These are phyloP conservation scores for Psophocarpus tetragonolobus DNA, from an alignment of 306 rosid genomes.

Conservation along the genomic window DNA sequence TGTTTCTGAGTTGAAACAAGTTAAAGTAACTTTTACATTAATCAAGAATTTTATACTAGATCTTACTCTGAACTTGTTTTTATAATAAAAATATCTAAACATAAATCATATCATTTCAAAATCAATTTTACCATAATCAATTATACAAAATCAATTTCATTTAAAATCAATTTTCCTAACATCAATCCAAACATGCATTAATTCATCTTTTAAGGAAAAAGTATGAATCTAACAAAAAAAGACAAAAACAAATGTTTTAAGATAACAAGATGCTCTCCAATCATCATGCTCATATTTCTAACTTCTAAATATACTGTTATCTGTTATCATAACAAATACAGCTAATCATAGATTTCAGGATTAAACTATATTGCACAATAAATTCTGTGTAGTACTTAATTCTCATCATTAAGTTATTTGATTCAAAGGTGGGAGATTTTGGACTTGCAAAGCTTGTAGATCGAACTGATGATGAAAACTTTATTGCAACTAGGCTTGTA, in stretches of 20 bases:
- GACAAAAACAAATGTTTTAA: neutral
- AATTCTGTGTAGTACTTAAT: slow-evolving; percentile 3
- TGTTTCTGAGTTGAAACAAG: too few relatives aligned
- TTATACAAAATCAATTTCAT: too few relatives aligned
- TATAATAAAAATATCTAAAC: too few relatives aligned
- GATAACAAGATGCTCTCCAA: neutral
- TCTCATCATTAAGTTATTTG: neutral
- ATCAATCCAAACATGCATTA: too few relatives aligned
- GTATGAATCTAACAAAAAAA: neutral
- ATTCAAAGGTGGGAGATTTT: slow-evolving; percentile 71
- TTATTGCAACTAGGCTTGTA: slow-evolving; percentile 63
- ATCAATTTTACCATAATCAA: too few relatives aligned
- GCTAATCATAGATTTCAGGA: neutral
- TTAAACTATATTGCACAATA: neutral
- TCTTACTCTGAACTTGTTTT: too few relatives aligned
- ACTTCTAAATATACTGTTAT: neutral
- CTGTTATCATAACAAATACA: neutral
- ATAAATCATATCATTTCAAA: too few relatives aligned
- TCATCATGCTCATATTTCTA: neutral
- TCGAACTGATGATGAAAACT: slow-evolving; percentile 57
- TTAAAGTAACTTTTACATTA: too few relatives aligned
- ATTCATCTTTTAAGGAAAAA: neutral
- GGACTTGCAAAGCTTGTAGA: slow-evolving; percentile 74
- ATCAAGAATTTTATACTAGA: too few relatives aligned
- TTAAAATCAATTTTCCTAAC: too few relatives aligned